Percentiles rank a stretch among this genome's conserved stretches.
Conservation (phyloP, 1,284 basidiomycete genomes). For the Fistulinella staudtii region DNA sequence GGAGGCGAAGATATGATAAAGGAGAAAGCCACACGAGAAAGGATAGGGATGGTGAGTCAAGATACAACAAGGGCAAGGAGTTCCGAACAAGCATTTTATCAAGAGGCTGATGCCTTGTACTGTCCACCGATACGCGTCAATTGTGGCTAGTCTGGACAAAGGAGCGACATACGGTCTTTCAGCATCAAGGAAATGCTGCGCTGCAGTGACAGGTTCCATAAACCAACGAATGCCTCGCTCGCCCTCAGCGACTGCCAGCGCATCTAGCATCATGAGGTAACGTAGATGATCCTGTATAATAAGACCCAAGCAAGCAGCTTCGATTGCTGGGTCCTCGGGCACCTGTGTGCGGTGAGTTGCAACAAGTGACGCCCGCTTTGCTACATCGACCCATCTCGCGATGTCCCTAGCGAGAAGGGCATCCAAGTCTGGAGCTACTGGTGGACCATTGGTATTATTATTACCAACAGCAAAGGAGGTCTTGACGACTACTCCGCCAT, state of each 20-base stretch:
- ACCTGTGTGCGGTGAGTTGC: conserved; percentile 8
- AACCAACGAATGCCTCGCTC: conserved; percentile 73
- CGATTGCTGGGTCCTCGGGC: conserved; percentile 44
- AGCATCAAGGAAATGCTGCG: conserved; percentile 20
- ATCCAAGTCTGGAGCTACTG: conserved; percentile 46
- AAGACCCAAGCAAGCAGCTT: conserved; percentile 41
- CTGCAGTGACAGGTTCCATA: conserved; percentile 47
- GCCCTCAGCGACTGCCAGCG: conserved; percentile 59
- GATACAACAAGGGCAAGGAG: conserved; percentile 63
- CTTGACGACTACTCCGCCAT: conserved; percentile 50
- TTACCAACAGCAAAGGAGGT: conserved; percentile 67
- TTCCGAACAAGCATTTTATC: conserved; percentile 34
- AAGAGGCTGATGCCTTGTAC: conserved; percentile 22
- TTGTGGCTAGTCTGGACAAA: not conserved
- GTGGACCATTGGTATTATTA: conserved; percentile 41
- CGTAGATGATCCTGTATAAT: conserved; percentile 53
- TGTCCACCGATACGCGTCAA: conserved; percentile 9
- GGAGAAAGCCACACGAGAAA: conserved; percentile 71
- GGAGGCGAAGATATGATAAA: conserved; percentile 57
- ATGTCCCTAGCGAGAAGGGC: conserved; percentile 54
- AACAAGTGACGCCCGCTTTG: conserved; percentile 50
- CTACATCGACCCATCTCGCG: conserved; percentile 53
- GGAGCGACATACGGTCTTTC: conserved; percentile 19
- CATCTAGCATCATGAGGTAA: conserved; percentile 69
- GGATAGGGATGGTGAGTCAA: conserved; percentile 61